These are phyloP conservation scores for Pleurotus citrinopileatus DNA, from an alignment of 768 basidiomycete species.

Conservation along the genomic window DNA sequence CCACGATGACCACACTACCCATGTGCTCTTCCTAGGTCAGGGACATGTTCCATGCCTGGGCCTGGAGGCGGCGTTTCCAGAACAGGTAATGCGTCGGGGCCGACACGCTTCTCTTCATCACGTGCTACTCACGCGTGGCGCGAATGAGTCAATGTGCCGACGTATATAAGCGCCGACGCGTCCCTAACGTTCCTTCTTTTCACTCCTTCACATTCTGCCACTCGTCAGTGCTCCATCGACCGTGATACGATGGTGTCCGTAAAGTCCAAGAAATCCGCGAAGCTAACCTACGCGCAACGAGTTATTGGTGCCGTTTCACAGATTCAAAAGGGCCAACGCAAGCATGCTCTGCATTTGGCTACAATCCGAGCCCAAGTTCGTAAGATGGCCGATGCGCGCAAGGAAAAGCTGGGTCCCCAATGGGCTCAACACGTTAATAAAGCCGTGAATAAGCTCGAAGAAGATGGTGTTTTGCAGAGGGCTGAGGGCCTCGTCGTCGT, in stretches of 20 bases:
- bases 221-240: background rate
- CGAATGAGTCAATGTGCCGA: background rate
- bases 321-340: slow-evolving; percentile 42
- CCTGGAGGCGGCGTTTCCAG: background rate
- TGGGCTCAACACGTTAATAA: slow-evolving; percentile 48
- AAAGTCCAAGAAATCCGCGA: slow-evolving; percentile 25
- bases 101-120: background rate
- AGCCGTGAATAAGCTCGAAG: slow-evolving; percentile 41
- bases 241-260: slow-evolving; percentile 25
- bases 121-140: background rate
- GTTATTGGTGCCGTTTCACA: slow-evolving; percentile 44
- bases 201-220: background rate
- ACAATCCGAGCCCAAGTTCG: slow-evolving; percentile 46
- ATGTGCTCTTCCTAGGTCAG: no score
- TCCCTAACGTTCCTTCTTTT: background rate
- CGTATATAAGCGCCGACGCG: slow-evolving; percentile 1
- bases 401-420: slow-evolving; percentile 45
- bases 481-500: slow-evolving; percentile 36
- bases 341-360: slow-evolving; percentile 41
- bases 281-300: slow-evolving; percentile 39
- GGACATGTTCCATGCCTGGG: no score
- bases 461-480: slow-evolving; percentile 39
- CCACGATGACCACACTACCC: no score
- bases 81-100: background rate
- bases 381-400: slow-evolving; percentile 39